Base-by-base conservation (phyloP, 352 stramenopile genomes). In the Globisporangium heterothallicum region DNA sequence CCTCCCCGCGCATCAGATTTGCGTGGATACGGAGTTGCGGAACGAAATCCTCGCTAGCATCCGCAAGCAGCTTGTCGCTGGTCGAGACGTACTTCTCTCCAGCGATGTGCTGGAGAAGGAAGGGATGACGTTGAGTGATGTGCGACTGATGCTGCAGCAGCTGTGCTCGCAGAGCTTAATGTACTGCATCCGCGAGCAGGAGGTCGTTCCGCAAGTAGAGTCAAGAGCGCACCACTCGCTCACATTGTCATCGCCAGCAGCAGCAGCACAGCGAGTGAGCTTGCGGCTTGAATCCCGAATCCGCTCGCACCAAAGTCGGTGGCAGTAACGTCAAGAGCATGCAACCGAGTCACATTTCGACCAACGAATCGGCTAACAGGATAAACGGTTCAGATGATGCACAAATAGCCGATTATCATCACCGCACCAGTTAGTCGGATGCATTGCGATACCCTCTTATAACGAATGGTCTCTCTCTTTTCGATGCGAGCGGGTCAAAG, bases 141-240 rank as follows among this genome's bases (percentile, higher is more conserved):
- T 58, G 12, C 67, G 64, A 18, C 43, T 83, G 32, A 64, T 70
- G 52, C 30, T 84, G 42, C 75, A 86, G 58, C 70, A 64, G n/a
- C 59, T 86, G 7, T 86, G 75, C 25, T 56, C 66, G 0, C 61
- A 71, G 40, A 84, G 68, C 49, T 53, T 86, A 8, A 43, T 66
- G 2, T 78, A 75, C 35, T 86, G 75, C 36, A 18, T 40, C 1
- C 62, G 53, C 9, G 64, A 75, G 36, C 75, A 86, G 53, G 58
- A 70, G 18, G n/a, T 84, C 16, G 47, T 81, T 2, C 72, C 75
- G 4, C 24, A 6, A 4, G 47, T 62, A 26, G 52, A 66, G 24
- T 1, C 16, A 4, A 2, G 38, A n/a, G n/a, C n/a, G n/a, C n/a
- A n/a, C n/a, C n/a, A n/a, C n/a, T n/a, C n/a, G n/a, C n/a, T n/a